Evolutionary conservation across 306 rosid genomes (phyloP), one percentile per base, ranked within the genome.

Genomic region (Bauhinia variegata): DNA sequence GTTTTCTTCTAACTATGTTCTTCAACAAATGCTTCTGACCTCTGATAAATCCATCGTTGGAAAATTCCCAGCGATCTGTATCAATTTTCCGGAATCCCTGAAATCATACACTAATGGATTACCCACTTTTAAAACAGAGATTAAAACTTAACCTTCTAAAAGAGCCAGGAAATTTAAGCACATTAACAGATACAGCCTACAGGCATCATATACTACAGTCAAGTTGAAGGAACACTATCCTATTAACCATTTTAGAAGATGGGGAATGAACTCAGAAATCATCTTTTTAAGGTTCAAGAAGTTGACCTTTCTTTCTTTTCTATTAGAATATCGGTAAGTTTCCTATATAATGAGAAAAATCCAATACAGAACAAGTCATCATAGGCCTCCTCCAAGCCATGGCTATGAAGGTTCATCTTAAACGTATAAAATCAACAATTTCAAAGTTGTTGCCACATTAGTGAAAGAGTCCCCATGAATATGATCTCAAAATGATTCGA

Each of bases 21-120:
- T 83, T 86, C 76, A 95, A 54, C 75, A 90, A 71, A 69, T 85
- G 87, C 70, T 83, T 90, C 73, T 95, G 91, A 67, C 80, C 92
- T 72, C 83, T 86, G 12, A 88, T 32, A 55, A 95, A 95, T 52
- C 88, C 84, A 8, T 95, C 92, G 58, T 76, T 88, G 32, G 96
- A 90, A 75, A 90, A 95, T 61, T 88, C 91, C 97, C 95, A 95
- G 78, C 77, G 64, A 74, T 95, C 97, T 8, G 91, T 53, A 79
- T 95, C 95, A 62, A 75, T 69, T 80, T 95, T 95, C 85, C 96
- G 76, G 70, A 93, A 93, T n/a, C 99, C 99, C 99, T 95, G 84
- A 28, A 67, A 83, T 39, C 48, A 16, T 52, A 59, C 63, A 42
- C 72, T 55, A 63, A 66, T 47, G 39, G 54, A 28, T 70, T 18